These are phyloP conservation scores for Capillidium rhysosporum DNA, from an alignment of 371 early-diverging fungal species.

Conservation along the genomic window DNA sequence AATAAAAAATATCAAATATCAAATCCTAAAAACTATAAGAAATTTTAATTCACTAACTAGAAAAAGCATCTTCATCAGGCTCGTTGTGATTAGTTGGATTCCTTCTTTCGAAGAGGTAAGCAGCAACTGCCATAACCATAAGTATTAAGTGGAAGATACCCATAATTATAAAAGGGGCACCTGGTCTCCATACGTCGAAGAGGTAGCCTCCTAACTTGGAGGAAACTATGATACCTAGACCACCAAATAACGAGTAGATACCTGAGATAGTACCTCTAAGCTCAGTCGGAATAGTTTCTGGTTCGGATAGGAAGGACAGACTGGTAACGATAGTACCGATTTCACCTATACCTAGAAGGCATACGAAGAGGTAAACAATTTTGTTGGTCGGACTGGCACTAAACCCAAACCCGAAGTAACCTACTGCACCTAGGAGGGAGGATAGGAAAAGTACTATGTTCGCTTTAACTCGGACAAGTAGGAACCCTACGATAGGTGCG, in stretches of 20 bases:
- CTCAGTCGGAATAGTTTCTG: conserved; percentile 21
- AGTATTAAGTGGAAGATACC: conserved; percentile 14
- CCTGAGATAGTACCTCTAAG: conserved; percentile 48
- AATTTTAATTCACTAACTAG: too few relatives aligned
- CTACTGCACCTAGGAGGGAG: conserved; percentile 28
- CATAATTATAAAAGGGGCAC: conserved; percentile 21
- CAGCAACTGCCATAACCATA: conserved; percentile 9
- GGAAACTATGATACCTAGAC: conserved; percentile 29
- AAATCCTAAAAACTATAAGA: too few relatives aligned
- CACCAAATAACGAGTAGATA: conserved; percentile 43
- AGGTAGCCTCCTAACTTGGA: conserved; percentile 18
- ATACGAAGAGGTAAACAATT: conserved; percentile 24
- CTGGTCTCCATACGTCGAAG: conserved; percentile 21
- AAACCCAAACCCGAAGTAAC: conserved; percentile 36
- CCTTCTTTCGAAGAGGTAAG: neutral
- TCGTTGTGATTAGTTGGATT: too few relatives aligned
- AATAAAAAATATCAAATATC: too few relatives aligned
- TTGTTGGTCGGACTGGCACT: conserved; percentile 26
- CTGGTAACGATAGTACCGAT: conserved; percentile 56
- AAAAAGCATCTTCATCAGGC: too few relatives aligned
- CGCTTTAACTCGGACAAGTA: conserved; percentile 21
- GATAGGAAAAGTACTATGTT: conserved; percentile 25
- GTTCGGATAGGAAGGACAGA: conserved; percentile 33
- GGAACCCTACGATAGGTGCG: conserved; percentile 38
- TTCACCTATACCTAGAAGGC: conserved; percentile 43